Evolutionary conservation across 148 eudicot genomes (phyloP).

Genomic region (Oxyria digyna): DNA sequence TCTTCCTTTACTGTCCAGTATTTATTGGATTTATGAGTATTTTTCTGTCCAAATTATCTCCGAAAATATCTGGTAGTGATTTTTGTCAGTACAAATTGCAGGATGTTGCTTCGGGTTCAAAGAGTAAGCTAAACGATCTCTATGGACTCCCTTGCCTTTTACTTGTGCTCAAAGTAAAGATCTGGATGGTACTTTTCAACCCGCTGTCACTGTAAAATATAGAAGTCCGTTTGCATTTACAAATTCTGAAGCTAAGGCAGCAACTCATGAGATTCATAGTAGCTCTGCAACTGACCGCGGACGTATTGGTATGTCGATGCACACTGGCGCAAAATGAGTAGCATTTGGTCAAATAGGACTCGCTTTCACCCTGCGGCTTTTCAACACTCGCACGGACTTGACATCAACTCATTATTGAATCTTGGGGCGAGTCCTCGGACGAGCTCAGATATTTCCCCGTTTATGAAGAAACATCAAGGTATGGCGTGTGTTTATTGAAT

Average conservation of each 20-base stretch:
- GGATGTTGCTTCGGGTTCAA: slow-evolving; percentile 19
- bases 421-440: no score
- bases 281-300: slow-evolving; percentile 8
- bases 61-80: neutral
- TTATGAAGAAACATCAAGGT: no score
- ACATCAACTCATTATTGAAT: no score
- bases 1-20: neutral
- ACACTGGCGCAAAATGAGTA: slow-evolving; percentile 17
- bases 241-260: slow-evolving; percentile 11
- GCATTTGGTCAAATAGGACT: no score
- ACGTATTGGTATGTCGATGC: slow-evolving; percentile 14
- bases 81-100: slow-evolving; percentile 2
- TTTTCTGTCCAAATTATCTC: neutral
- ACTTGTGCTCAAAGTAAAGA: slow-evolving; percentile 19
- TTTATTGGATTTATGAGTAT: neutral
- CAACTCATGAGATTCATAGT: slow-evolving; percentile 11
- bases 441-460: no score
- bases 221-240: slow-evolving; percentile 9
- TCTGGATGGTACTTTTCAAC: slow-evolving; percentile 13
- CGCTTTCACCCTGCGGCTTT: no score
- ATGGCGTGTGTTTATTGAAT: no score
- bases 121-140: slow-evolving; percentile 24
- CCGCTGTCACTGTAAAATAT: slow-evolving; percentile 13
- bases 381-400: no score
- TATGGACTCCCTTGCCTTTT: slow-evolving; percentile 59